These are phyloP conservation scores for Colletotrichum eremochloae DNA, from an alignment of 2,329 filamentous ascomycete species.

Conservation along the genomic window DNA sequence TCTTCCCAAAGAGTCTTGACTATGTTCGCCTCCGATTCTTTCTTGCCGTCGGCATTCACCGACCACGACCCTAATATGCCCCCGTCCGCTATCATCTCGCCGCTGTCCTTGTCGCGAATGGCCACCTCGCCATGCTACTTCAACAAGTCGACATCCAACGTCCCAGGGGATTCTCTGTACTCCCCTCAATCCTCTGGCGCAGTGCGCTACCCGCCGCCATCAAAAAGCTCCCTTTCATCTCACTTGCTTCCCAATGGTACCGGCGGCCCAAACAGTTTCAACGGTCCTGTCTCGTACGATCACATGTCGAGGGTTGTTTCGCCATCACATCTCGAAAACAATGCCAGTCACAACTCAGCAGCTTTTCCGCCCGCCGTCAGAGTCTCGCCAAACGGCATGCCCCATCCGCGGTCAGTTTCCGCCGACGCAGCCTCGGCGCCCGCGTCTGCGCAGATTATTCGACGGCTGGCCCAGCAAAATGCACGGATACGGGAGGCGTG, in stretches of 20 bases:
- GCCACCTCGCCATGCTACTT: conserved; percentile 52
- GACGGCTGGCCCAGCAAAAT: conserved; percentile 59
- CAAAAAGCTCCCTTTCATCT: conserved; percentile 46
- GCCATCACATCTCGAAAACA: conserved; percentile 25
- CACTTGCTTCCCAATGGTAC: conserved; percentile 34
- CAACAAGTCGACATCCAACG: conserved; percentile 43
- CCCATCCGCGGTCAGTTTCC: conserved; percentile 48
- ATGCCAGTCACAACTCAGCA: conserved; percentile 20
- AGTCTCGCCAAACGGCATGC: conserved; percentile 48
- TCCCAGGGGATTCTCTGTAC: conserved; percentile 44
- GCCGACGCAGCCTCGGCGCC: conserved; percentile 46
- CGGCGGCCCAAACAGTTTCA: conserved; percentile 16
- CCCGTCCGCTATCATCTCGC: conserved; percentile 55
- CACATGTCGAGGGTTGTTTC: conserved; percentile 41
- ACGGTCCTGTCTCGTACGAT: conserved; percentile 17
- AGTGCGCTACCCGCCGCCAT: conserved; percentile 43
- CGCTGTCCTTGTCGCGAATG: conserved; percentile 53
- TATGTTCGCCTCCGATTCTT: conserved; percentile 58
- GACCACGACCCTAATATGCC: conserved; percentile 51
- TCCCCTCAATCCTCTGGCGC: conserved; percentile 45
- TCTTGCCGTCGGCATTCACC: conserved; percentile 56
- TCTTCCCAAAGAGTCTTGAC: conserved; percentile 50
- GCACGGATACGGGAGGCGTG: conserved; percentile 61
- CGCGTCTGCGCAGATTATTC: conserved; percentile 53
- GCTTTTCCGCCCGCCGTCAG: conserved; percentile 38